These are phyloP conservation scores for Candida fluviatilis DNA, from an alignment of 805 yeast genomes.

Conservation along the genomic window DNA sequence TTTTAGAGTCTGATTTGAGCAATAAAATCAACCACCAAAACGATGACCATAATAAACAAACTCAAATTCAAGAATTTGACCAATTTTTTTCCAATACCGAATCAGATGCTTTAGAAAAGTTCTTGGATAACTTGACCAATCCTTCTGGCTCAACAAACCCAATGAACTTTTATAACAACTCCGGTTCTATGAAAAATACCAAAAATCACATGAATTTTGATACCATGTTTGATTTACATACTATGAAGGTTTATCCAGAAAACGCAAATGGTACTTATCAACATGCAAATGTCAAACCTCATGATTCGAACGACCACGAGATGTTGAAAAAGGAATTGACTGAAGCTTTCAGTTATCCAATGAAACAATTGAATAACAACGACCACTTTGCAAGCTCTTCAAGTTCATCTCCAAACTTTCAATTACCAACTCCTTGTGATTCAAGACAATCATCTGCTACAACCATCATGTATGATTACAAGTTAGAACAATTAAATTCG, in stretches of 20 bases:
- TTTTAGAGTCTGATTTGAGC: neutral
- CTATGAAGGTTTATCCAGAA: constrained; percentile 17
- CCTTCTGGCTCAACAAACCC: constrained; percentile 22
- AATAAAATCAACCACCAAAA: neutral
- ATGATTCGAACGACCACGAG: constrained; percentile 9
- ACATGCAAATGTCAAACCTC: neutral
- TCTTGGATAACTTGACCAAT: constrained; percentile 37
- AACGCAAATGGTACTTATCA: constrained; percentile 5
- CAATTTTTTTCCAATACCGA: constrained; percentile 34
- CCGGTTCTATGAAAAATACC: constrained; percentile 1
- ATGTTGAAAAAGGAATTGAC: constrained; percentile 24
- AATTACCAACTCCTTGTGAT: constrained; percentile 32
- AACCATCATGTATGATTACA: constrained; percentile 6
- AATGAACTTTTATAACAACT: constrained; percentile 24
- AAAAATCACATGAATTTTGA: constrained; percentile 5
- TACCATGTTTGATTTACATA: constrained; percentile 24
- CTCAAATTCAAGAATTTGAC: constrained; percentile 19
- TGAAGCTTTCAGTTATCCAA: constrained; percentile 29
- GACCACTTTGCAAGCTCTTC: constrained; percentile 1
- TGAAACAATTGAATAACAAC: constrained; percentile 2
- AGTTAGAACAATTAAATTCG: neutral
- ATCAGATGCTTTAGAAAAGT: constrained; percentile 35
- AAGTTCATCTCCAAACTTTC: constrained; percentile 8
- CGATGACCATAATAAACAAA: constrained; percentile 1
- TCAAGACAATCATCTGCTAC: constrained; percentile 22